phyloP scores from a whole-genome alignment of 2,329 filamentous ascomycete species.

The Lomentospora prolificans region DNA sequence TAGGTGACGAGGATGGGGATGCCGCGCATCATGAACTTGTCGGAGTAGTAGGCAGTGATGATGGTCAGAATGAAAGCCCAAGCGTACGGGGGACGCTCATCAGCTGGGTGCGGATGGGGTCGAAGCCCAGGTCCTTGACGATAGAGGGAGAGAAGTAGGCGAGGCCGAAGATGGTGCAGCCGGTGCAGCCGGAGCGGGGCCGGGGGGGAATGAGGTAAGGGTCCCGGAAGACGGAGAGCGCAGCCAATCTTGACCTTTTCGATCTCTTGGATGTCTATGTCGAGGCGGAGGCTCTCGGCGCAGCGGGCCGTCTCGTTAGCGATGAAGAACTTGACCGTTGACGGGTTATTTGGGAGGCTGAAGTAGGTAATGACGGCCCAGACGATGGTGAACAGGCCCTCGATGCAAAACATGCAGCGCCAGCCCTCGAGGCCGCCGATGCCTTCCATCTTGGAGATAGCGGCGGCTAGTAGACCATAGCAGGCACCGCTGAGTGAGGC shows the following conservation, averaged over 20 bases:
- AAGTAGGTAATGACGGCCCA: slow-evolving; percentile 42
- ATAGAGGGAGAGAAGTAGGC: slow-evolving; percentile 45
- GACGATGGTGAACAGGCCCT: slow-evolving; percentile 45
- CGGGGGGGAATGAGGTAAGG: background rate
- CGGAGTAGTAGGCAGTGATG: slow-evolving; percentile 52
- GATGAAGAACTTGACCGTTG: slow-evolving; percentile 43
- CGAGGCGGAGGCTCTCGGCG: background rate
- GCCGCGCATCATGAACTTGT: slow-evolving; percentile 53
- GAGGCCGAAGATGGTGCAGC: background rate
- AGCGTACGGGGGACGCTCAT: slow-evolving; percentile 51
- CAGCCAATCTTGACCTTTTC: slow-evolving; percentile 57
- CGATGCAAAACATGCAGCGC: slow-evolving; percentile 55
- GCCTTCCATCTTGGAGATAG: background rate
- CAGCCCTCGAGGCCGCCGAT: slow-evolving; percentile 42
- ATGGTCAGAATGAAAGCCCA: slow-evolving; percentile 54
- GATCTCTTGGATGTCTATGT: slow-evolving; percentile 54
- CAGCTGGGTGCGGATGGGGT: slow-evolving; percentile 38
- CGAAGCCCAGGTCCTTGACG: slow-evolving; percentile 25
- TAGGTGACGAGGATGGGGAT: slow-evolving; percentile 55
- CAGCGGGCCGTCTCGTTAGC: slow-evolving; percentile 27
- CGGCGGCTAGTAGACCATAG: slow-evolving; percentile 29
- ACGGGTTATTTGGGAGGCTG: slow-evolving; percentile 45
- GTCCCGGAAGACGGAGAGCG: background rate
- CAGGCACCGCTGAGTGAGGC: slow-evolving; percentile 57
- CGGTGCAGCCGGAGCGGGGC: slow-evolving; percentile 36